These are phyloP conservation scores for Venturia nashicola DNA, from an alignment of 2,329 filamentous ascomycete species.

Conservation along the genomic window DNA sequence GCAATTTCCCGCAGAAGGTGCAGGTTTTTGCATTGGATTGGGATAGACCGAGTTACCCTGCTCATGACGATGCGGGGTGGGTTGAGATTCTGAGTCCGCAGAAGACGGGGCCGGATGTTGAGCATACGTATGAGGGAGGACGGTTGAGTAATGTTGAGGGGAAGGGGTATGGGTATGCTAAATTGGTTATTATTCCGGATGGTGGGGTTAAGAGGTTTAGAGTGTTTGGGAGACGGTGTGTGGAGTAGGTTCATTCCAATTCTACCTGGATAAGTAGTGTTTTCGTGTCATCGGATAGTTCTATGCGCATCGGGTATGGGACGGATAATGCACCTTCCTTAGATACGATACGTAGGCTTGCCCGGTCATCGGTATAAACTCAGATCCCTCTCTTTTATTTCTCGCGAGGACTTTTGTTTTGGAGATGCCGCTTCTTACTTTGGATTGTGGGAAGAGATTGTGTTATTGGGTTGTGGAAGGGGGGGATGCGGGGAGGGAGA, in stretches of 20 bases:
- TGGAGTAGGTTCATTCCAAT: background rate
- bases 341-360: no score
- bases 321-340: no score
- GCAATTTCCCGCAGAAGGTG: slow-evolving; percentile 71
- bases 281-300: no score
- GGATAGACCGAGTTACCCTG: slow-evolving; percentile 41
- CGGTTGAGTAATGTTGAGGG: slow-evolving; percentile 37
- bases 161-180: slow-evolving; percentile 64
- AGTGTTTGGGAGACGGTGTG: slow-evolving; percentile 44
- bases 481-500: background rate
- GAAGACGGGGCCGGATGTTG: slow-evolving; percentile 59
- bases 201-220: slow-evolving; percentile 83
- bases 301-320: no score
- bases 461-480: background rate
- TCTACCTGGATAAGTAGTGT: no score
- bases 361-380: no score
- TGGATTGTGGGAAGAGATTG: background rate
- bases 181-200: slow-evolving; percentile 86
- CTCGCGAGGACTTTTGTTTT: no score
- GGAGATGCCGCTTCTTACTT: background rate
- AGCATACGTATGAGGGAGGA: slow-evolving; percentile 48
- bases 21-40: slow-evolving; percentile 50
- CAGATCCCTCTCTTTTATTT: no score
- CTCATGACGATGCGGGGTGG: slow-evolving; percentile 49
- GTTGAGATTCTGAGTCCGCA: slow-evolving; percentile 51